These are phyloP conservation scores for Camelina neglecta DNA, from an alignment of 345 rosid species.

Conservation along the genomic window DNA sequence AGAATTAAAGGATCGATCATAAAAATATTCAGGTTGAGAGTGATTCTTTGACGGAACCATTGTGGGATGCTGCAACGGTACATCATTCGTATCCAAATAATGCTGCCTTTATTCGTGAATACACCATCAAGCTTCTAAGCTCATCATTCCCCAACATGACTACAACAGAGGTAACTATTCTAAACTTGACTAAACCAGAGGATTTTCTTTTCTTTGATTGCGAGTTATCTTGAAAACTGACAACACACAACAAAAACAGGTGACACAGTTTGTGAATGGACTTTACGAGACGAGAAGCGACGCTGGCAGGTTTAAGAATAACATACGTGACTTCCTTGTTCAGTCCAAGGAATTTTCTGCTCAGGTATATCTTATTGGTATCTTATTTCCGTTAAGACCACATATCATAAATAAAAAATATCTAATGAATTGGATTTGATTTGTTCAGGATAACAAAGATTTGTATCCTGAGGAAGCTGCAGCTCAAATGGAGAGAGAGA, in stretches of 20 bases:
- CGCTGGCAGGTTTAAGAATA: conserved; percentile 66
- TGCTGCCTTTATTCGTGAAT: conserved; percentile 73
- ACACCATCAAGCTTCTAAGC: conserved; percentile 86
- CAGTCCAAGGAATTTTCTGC: conserved; percentile 85
- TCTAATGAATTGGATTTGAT: background rate
- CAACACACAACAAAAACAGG: conserved; percentile 53
- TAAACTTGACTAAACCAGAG: background rate
- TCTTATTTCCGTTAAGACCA: background rate
- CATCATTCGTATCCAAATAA: conserved; percentile 77
- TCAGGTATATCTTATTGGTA: conserved; percentile 54
- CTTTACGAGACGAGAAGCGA: conserved; percentile 76
- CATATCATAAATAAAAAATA: background rate
- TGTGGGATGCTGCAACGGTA: conserved; percentile 85
- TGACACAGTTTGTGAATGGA: conserved; percentile 82
- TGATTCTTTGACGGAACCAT: conserved; percentile 75
- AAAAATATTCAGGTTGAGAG: conserved; percentile 67
- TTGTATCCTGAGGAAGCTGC: conserved; percentile 83
- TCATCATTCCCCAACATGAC: conserved; percentile 98
- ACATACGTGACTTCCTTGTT: conserved; percentile 89
- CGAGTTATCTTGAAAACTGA: conserved; percentile 5
- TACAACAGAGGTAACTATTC: conserved; percentile 66
- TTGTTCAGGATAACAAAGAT: conserved; percentile 73
- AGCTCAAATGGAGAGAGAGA: conserved; percentile 64
- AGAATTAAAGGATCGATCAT: background rate
- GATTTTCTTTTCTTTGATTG: background rate